phyloP scores from a whole-genome alignment of 345 rosid genomes.

The Linum tenue region DNA sequence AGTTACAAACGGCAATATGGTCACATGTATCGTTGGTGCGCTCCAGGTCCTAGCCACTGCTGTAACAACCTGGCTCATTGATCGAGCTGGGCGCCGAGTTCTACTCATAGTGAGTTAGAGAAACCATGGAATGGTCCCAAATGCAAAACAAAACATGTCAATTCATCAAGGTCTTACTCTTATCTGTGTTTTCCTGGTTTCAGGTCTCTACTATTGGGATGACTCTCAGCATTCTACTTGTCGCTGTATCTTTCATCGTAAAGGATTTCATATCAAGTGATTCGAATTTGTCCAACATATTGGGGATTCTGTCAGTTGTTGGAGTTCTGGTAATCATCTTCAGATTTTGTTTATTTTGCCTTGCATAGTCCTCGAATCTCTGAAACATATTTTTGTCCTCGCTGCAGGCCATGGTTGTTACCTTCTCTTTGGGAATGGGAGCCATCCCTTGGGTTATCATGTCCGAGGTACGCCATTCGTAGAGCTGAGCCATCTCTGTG shows the following conservation, averaged over 20 bases:
- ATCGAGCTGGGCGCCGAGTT: constrained; percentile 78
- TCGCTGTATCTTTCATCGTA: constrained; percentile 57
- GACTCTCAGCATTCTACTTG: constrained; percentile 74
- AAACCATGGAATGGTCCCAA: background rate
- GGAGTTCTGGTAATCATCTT: constrained; percentile 72
- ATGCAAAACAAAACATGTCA: background rate
- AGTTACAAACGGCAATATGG: constrained; percentile 65
- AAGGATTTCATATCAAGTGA: constrained; percentile 46
- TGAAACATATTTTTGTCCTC: constrained; percentile 10
- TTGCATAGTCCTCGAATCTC: constrained; percentile 5
- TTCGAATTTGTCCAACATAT: constrained; percentile 43
- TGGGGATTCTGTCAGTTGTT: constrained; percentile 65
- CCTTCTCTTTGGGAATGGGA: constrained; percentile 88
- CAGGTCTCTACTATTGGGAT: constrained; percentile 75
- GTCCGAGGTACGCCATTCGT: constrained; percentile 68
- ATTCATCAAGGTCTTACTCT: background rate
- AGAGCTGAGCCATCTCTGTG: background rate
- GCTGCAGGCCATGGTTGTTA: constrained; percentile 60
- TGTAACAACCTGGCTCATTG: constrained; percentile 76
- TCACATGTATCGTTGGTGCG: constrained; percentile 79
- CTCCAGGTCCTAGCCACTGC: constrained; percentile 90
- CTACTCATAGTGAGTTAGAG: constrained; percentile 67
- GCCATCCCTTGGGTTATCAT: constrained; percentile 97
- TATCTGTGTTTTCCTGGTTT: constrained; percentile 6
- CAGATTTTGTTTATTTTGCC: background rate